Conservation (phyloP, 2,329 filamentous ascomycete genomes). For the Cordyceps cicadae region DNA sequence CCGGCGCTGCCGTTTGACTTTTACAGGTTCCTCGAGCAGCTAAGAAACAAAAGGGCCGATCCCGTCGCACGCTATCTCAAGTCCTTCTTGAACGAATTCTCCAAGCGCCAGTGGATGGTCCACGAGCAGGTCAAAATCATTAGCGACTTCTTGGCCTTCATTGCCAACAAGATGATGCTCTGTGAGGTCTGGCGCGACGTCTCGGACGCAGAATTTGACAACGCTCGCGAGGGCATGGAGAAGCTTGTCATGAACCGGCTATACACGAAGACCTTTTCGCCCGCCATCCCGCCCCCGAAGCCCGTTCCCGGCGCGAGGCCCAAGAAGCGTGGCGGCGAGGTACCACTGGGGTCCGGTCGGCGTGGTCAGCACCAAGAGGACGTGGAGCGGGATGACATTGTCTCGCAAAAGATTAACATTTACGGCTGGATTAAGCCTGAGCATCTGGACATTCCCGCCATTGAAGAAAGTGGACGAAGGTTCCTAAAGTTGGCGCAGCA, state of each 20-base stretch:
- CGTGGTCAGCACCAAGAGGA: slow-evolving; percentile 96
- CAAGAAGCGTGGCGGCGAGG: slow-evolving; percentile 59
- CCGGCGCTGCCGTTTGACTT: slow-evolving; percentile 90
- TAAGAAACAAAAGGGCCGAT: slow-evolving; percentile 94
- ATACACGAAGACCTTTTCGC: slow-evolving; percentile 93
- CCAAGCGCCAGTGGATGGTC: slow-evolving; percentile 98
- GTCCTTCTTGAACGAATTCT: slow-evolving; percentile 90
- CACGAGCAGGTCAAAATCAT: slow-evolving; percentile 99
- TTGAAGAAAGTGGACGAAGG: slow-evolving; percentile 76
- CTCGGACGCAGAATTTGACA: slow-evolving; percentile 95
- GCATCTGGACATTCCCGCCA: slow-evolving; percentile 82
- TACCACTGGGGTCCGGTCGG: slow-evolving; percentile 68
- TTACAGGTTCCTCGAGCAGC: slow-evolving; percentile 89
- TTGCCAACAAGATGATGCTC: slow-evolving; percentile 94
- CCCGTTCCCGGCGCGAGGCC: slow-evolving; percentile 61
- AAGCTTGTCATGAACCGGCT: slow-evolving; percentile 98
- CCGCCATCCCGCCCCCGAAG: slow-evolving; percentile 76
- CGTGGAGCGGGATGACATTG: slow-evolving; percentile 89
- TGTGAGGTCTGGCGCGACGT: slow-evolving; percentile 96
- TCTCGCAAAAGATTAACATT: slow-evolving; percentile 93
- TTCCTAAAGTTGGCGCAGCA: slow-evolving; percentile 87
- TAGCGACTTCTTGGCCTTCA: slow-evolving; percentile 90
- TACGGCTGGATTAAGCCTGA: slow-evolving; percentile 92
- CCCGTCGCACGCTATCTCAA: slow-evolving; percentile 92
- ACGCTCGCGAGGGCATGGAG: slow-evolving; percentile 97